Evolutionary conservation across 139 green algal genomes (phyloP), one percentile per base, ranked within the genome.

Genomic region (Haematococcus lacustris): DNA sequence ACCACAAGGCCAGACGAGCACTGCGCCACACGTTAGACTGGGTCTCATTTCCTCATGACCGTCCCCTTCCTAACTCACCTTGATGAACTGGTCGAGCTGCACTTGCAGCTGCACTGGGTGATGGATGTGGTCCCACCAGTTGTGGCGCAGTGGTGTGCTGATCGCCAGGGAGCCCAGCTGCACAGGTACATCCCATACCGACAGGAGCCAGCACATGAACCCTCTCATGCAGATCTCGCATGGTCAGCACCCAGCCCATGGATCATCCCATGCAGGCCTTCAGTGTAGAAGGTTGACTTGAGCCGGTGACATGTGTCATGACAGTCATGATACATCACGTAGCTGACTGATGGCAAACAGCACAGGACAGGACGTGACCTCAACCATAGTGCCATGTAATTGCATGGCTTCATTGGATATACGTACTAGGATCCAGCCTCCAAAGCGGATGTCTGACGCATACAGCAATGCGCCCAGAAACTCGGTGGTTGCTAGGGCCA

Each of bases 381-480:
- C 7, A n/a, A 37, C 26, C 53, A 63, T 5, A 26, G 7, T 33
- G 9, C 17, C 7, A 13, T 63, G 6, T 63, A 26, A 33, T 13
- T 63, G 53, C 17, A 26, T 51, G 21, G 66, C n/a, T 41, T 17
- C 2, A 39, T 26, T 43, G 34, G 17, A 26, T 17, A 4, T 21
- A 37, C 61, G 34, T 51, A 84, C 78, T 60, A 85, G 57, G 5
- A 81, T 33, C 1, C 70, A 9, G 0, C 71, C 79, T 3, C 79
- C 79, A 33, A 81, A 68, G 2, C 68, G 47, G 28, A 77, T 51
- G 69, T 85, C 76, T 2, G 78, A 37, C 1, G 73, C 51, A 47
- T 81, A 77, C 37, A 85, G 63, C 5, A 76, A 60, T 17, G 71
- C 75, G 3, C 79, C 79, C 47, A 85, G 39, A 3, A 79, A 62